Evolutionary conservation across 2,329 filamentous ascomycete species (phyloP).

Genomic region (Aspergillus floridensis): DNA sequence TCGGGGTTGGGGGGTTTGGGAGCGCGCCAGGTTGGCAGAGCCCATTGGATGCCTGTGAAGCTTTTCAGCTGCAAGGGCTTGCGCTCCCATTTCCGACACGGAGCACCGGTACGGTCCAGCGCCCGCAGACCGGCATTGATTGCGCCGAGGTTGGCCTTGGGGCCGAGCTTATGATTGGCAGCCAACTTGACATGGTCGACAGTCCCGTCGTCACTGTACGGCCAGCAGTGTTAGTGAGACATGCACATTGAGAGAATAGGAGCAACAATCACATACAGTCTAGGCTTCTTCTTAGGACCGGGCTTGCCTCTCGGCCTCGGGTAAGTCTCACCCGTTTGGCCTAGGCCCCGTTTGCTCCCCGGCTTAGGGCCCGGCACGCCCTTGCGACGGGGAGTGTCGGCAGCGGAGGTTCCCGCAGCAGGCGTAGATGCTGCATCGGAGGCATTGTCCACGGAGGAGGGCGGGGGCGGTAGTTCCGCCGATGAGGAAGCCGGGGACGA

Average conservation of each 20-base stretch:
- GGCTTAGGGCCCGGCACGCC: slow-evolving; percentile 68
- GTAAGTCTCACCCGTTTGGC: slow-evolving; percentile 56
- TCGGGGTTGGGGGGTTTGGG: slow-evolving; percentile 39
- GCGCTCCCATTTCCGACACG: slow-evolving; percentile 87
- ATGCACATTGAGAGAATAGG: neutral
- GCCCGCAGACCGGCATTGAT: slow-evolving; percentile 96
- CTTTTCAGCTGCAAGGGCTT: slow-evolving; percentile 82
- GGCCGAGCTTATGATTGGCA: slow-evolving; percentile 75
- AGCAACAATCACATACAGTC: slow-evolving; percentile 66
- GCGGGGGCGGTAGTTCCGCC: slow-evolving; percentile 33
- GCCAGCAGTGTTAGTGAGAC: neutral
- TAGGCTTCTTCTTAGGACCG: slow-evolving; percentile 93
- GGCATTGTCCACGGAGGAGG: slow-evolving; percentile 41
- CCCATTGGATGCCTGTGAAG: slow-evolving; percentile 85
- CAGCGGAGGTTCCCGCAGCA: slow-evolving; percentile 39
- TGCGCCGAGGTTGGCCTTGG: slow-evolving; percentile 93
- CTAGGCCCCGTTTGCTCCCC: slow-evolving; percentile 57
- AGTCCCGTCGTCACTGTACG: slow-evolving; percentile 50
- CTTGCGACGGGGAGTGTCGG: slow-evolving; percentile 67
- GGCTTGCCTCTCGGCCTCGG: slow-evolving; percentile 81
- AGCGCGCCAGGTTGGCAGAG: slow-evolving; percentile 77
- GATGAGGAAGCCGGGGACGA: slow-evolving; percentile 39
- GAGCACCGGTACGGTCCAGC: slow-evolving; percentile 85
- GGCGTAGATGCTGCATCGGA: slow-evolving; percentile 42
- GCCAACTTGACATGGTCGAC: slow-evolving; percentile 42